Percentiles rank a stretch among this genome's conserved stretches.
Conservation (phyloP, 768 basidiomycete genomes). For the Pulveroboletus ravenelii region DNA sequence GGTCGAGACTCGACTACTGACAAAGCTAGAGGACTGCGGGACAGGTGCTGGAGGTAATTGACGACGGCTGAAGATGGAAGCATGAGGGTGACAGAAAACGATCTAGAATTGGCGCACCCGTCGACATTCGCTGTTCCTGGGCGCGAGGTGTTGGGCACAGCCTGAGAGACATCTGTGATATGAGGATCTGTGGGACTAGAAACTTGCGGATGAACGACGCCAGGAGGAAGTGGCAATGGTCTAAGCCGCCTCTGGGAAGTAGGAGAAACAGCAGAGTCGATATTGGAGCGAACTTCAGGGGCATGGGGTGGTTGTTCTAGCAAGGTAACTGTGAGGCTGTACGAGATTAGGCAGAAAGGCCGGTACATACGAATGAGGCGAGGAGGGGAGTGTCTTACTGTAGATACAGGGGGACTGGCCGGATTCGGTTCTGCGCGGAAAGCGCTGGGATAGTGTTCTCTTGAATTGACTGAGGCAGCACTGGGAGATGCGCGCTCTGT, state of each 20-base stretch:
- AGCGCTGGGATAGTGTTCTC: constrained; percentile 17
- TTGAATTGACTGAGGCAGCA: constrained; percentile 13
- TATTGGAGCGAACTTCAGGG: constrained; percentile 18
- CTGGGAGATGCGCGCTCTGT: constrained; percentile 24
- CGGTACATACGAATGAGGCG: constrained; percentile 21
- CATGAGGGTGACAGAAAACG: background rate
- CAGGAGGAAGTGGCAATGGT: constrained; percentile 28
- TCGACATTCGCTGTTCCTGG: constrained; percentile 24
- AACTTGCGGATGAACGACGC: constrained; percentile 8
- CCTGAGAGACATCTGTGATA: constrained; percentile 10
- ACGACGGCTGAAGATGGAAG: constrained; percentile 20
- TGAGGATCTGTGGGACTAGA: constrained; percentile 17
- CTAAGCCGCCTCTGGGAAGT: constrained; percentile 26
- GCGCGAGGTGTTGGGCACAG: constrained; percentile 14
- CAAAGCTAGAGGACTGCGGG: constrained; percentile 11
- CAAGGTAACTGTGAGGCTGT: background rate
- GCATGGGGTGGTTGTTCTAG: constrained; percentile 14
- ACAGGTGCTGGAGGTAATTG: constrained; percentile 27
- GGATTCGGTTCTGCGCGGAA: constrained; percentile 21
- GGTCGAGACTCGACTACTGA: constrained; percentile 16
- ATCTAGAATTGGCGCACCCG: constrained; percentile 12
- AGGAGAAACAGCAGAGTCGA: constrained; percentile 26
- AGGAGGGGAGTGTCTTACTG: constrained; percentile 15
- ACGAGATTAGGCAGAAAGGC: background rate
- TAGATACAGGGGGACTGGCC: constrained; percentile 6